Evolutionary conservation across 1,284 basidiomycete genomes (phyloP).

Genomic region (Fomitopsis palustris): DNA sequence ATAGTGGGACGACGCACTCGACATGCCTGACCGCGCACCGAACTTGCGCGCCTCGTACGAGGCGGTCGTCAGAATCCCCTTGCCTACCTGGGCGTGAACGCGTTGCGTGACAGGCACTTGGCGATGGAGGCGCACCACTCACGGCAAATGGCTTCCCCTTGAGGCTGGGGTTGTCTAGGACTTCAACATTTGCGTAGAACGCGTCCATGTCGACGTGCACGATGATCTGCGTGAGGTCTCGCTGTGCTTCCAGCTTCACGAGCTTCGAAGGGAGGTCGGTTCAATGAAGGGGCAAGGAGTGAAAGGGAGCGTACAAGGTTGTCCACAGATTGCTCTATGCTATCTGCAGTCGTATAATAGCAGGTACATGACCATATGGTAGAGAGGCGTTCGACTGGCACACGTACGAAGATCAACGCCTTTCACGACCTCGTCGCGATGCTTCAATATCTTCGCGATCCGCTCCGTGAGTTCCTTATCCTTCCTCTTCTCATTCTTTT

Average conservation of each 20-base stretch:
- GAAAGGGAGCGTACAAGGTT: slow-evolving; percentile 36
- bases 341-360: slow-evolving; percentile 31
- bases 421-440: slow-evolving; percentile 58
- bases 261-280: slow-evolving; percentile 43
- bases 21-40: slow-evolving; percentile 88
- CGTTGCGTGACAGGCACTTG: neutral
- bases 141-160: slow-evolving; percentile 88
- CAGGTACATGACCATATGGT: neutral
- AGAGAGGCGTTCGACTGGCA: neutral
- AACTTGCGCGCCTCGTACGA: slow-evolving; percentile 90
- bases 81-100: slow-evolving; percentile 50
- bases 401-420: slow-evolving; percentile 59
- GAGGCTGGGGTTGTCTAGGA: slow-evolving; percentile 76
- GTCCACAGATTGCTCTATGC: slow-evolving; percentile 52
- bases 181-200: slow-evolving; percentile 72
- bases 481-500: slow-evolving; percentile 84
- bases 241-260: slow-evolving; percentile 66
- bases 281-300: neutral
- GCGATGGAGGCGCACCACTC: slow-evolving; percentile 24
- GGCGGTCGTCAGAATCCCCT: slow-evolving; percentile 81
- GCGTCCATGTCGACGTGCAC: slow-evolving; percentile 90
- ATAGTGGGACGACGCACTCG: slow-evolving; percentile 39
- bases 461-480: slow-evolving; percentile 76
- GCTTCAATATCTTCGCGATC: slow-evolving; percentile 62
- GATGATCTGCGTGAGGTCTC: slow-evolving; percentile 82